Evolutionary conservation across 2,329 filamentous ascomycete genomes (phyloP), one percentile per base, ranked within the genome.

Genomic region (Penicillium paneum): DNA sequence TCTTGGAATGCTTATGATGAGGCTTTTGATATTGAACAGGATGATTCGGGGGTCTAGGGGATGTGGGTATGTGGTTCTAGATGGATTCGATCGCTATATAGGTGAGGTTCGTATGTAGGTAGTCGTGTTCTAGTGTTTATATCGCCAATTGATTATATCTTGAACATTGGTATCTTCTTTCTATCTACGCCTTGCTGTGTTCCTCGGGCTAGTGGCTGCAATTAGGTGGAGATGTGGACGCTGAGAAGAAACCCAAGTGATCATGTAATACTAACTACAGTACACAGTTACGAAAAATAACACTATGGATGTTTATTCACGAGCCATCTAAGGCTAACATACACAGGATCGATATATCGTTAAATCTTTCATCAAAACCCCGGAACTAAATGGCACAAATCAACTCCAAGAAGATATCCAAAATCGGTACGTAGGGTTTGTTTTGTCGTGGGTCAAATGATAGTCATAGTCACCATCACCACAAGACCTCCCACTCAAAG

Each of bases 1-100:
- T 41, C 55, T 1, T 69, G 65, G 66, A 49, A 57, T 36, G 56
- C 52, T 21, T 67, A 67, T 59, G 61, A 58, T 34, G 35, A 47
- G 38, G 49, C 38, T 17, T 49, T 48, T 47, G 48, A 49, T 24
- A 51, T 62, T 54, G 57, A 52, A 24, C 49, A 63, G 36, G 39
- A 52, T 8, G 48, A 55, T 52, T 55, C 47, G n/a, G 57, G 47
- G 19, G 40, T 51, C 31, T 54, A 51, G 28, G 41, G 19, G 0
- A 3, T 12, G 17, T 29, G n/a, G 7, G n/a, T 12, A 13, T 29
- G 2, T 43, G 12, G 8, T n/a, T 43, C 4, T 41, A 31, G 21
- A 49, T 49, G 15, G 11, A n/a, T 13, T 43, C 15, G 19, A 4
- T 43, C 8, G 12, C 26, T 35, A 5, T 24, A 17, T 45, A 34